Base-by-base conservation (phyloP, 163 green algal species). In the Smithsoniella earleae region DNA sequence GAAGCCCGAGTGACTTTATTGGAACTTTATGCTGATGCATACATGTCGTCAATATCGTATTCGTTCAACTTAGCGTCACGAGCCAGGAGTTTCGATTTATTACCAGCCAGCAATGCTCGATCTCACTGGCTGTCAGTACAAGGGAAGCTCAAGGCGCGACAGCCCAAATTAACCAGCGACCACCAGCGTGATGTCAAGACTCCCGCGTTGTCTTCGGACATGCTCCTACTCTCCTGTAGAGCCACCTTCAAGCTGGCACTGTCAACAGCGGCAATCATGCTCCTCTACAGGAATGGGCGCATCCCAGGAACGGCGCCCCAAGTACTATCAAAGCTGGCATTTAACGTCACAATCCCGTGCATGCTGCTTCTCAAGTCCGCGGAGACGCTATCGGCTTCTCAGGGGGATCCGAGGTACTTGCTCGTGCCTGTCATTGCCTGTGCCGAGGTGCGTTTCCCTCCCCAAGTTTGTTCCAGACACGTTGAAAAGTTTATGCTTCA, bases 281-380 rank as follows among this genome's bases (percentile, higher is more conserved):
- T 69, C 5, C 58, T 69, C 27, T 45, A 45, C 30, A 69, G 43
- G 25, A 38, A 16, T 16, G 25, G 25, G 5, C 20, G 58, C 20
- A 30, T 69, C 20, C 58, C 58, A 16, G 25, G 6, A 31, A n/a
- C 58, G 43, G 44, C 76, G 1, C 64, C 58, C 4, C 76, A 80
- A 30, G 58, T 80, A 6, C 66, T 75, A 2, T 49, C 36, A 8
- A 55, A 77, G 69, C 66, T 80, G 1, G 76, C 73, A 4, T 81
- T 81, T 64, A 76, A 73, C 36, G 6, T 78, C 0, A 78, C 62
- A 20, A 81, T 81, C 6, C 76, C 76, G 2, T 75, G 45, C 27
- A 66, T 75, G 73, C 46, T 81, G 63, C 36, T 78, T 2, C 30
- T 37, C 6, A 76, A 43, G 33, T 76, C 76, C 27, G 63, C 76